Conservation (phyloP, 1,139 yeast genomes). For the Yamadazyma diddensiae region DNA sequence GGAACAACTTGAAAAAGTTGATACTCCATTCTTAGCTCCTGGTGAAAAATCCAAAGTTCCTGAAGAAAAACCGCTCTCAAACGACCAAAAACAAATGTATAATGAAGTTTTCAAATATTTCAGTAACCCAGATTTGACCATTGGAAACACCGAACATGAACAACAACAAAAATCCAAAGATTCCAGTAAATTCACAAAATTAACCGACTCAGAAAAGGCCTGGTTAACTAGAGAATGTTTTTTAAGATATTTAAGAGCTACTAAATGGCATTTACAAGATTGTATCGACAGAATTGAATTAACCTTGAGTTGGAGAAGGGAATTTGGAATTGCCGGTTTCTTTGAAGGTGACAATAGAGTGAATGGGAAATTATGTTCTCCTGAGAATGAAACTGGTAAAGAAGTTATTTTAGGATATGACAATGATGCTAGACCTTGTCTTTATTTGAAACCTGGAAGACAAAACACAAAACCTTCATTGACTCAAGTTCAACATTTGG, state of each 20-base stretch:
- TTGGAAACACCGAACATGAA: slow-evolving; percentile 42
- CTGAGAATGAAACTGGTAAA: slow-evolving; percentile 47
- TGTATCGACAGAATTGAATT: slow-evolving; percentile 42
- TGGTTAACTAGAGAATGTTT: slow-evolving; percentile 51
- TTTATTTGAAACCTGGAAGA: slow-evolving; percentile 48
- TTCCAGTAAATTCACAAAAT: slow-evolving; percentile 15
- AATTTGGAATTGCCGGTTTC: slow-evolving; percentile 37
- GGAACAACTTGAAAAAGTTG: slow-evolving; percentile 16
- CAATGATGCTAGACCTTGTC: slow-evolving; percentile 46
- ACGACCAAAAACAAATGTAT: slow-evolving; percentile 59
- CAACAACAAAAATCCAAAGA: slow-evolving; percentile 20
- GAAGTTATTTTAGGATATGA: slow-evolving; percentile 47
- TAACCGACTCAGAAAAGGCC: slow-evolving; percentile 34
- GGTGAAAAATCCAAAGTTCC: slow-evolving; percentile 53
- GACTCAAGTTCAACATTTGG: slow-evolving; percentile 47
- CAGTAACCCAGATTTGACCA: slow-evolving; percentile 38
- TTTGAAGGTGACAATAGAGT: slow-evolving; percentile 33
- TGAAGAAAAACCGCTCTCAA: slow-evolving; percentile 41
- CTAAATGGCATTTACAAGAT: slow-evolving; percentile 41
- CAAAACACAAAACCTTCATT: slow-evolving; percentile 46
- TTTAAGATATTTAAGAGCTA: slow-evolving; percentile 45
- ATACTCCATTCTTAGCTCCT: slow-evolving; percentile 52
- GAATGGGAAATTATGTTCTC: slow-evolving; percentile 29
- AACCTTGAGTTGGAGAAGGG: slow-evolving; percentile 48
- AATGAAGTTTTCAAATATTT: slow-evolving; percentile 58